Base-by-base conservation (phyloP, 805 yeast species). In the Kockiozyma suomiensis region DNA sequence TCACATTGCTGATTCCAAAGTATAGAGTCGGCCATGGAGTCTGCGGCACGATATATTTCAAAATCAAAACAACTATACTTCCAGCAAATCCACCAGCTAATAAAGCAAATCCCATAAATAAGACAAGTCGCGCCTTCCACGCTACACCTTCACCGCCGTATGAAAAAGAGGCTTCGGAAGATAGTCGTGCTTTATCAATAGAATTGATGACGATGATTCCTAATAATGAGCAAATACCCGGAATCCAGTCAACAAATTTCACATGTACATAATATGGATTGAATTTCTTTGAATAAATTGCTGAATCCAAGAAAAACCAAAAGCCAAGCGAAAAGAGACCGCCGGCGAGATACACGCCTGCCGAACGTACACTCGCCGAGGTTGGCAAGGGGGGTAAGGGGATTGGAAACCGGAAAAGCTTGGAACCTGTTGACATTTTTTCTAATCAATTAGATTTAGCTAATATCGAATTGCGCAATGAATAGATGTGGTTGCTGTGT, bases 21-120 rank as follows among this genome's bases (percentile, higher is more conserved):
- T 94, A 93, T 55, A 93, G 80, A 0, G 97, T 90, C 38, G 97
- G 97, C 81, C 87, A 85, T 3, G 84, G 76, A 73, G 82, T 89
- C 64, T 87, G 87, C 66, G 90, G 89, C 68, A 91, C 78, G 58
- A 92, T 75, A 73, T 89, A 94, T 72, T 93, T 89, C 67, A 94
- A 78, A 50, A 92, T 88, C 63, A 94, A 80, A 17, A 94, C 96
- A 70, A 91, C 90, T 67, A 94, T 83, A 1, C 94, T 85, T 0
- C 98, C 98, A 19, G 97, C 90, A 61, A 94, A 76, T 0, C 99
- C 98, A 56, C 97, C 94, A 0, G 98, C 97, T 57, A 94, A 79
- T 49, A 93, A 78, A 3, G 97, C 88, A 73, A 94, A 94, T 7
- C 99, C 99, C 68, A 90, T 78, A 72, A 94, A 94, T 56, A 94